phyloP scores from a whole-genome alignment of 192 early-diverging fungal genomes.

The Obelidium mucronatum region DNA sequence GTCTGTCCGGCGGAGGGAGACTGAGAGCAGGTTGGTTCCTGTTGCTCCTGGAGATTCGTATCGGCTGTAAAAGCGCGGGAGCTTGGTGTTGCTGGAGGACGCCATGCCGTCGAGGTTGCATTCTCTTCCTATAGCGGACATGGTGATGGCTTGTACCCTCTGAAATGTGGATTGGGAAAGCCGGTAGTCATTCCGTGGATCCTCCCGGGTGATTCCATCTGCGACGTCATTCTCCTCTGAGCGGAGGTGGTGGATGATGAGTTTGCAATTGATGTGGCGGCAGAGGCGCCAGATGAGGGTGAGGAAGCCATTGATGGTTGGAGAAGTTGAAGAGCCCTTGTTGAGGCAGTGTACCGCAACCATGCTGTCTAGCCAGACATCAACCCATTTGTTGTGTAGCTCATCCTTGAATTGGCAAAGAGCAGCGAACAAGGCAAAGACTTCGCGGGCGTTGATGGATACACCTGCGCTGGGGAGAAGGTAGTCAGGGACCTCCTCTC shows the following conservation, averaged over 20 bases:
- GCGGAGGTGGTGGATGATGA: background rate
- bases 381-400: background rate
- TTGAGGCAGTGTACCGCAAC: background rate
- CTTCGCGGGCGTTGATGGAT: background rate
- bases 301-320: background rate
- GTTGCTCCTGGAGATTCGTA: background rate
- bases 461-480: background rate
- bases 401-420: background rate
- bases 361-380: conserved; percentile 6
- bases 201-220: conserved; percentile 11
- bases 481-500: conserved; percentile 1
- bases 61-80: background rate
- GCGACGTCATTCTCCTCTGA: background rate
- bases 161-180: background rate
- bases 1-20: background rate
- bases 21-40: background rate
- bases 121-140: background rate
- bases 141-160: background rate
- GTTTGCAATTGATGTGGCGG: conserved; percentile 8
- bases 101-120: conserved; percentile 4
- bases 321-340: background rate
- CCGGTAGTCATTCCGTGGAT: background rate
- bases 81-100: background rate
- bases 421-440: background rate
- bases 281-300: background rate